Percentiles rank a stretch among this genome's conserved stretches.
phyloP scores from a whole-genome alignment of 805 yeast species.

The Helenozyma rhizophorensis region DNA sequence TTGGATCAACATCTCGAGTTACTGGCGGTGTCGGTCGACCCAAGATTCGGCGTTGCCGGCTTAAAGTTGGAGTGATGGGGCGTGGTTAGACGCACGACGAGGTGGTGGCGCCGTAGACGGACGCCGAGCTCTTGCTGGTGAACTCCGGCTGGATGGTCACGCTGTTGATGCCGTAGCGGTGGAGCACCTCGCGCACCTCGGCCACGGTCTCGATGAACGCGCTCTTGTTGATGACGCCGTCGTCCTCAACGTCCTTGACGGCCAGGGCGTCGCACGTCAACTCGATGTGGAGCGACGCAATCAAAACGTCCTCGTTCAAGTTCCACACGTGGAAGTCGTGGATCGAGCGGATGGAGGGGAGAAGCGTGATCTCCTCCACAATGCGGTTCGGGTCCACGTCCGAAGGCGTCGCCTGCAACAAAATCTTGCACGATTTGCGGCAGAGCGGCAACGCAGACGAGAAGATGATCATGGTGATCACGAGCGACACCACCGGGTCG shows the following conservation, averaged over 20 bases:
- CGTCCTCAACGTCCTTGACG: constrained; percentile 44
- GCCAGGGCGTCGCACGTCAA: constrained; percentile 30
- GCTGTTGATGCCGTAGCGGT: constrained; percentile 81
- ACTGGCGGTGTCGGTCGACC: no score
- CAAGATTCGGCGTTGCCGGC: no score
- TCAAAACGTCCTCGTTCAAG: constrained; percentile 76
- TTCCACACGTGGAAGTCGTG: constrained; percentile 98
- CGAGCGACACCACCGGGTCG: constrained; percentile 81
- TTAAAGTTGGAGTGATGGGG: neutral
- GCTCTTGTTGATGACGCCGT: constrained; percentile 34
- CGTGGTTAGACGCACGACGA: constrained; percentile 9
- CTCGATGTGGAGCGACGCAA: constrained; percentile 88
- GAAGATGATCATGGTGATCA: constrained; percentile 85
- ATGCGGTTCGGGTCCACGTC: constrained; percentile 72
- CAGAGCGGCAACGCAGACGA: constrained; percentile 90
- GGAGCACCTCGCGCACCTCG: constrained; percentile 73
- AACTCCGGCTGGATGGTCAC: constrained; percentile 98
- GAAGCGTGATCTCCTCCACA: constrained; percentile 57
- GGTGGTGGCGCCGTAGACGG: constrained; percentile 29
- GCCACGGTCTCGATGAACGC: constrained; percentile 65
- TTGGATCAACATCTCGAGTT: no score
- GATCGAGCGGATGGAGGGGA: constrained; percentile 74
- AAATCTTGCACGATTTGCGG: constrained; percentile 76
- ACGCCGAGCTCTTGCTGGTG: constrained; percentile 15
- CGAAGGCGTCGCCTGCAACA: constrained; percentile 91